Evolutionary conservation across 169 alveolate species (phyloP).

Genomic region (Cystoisospora suis): DNA sequence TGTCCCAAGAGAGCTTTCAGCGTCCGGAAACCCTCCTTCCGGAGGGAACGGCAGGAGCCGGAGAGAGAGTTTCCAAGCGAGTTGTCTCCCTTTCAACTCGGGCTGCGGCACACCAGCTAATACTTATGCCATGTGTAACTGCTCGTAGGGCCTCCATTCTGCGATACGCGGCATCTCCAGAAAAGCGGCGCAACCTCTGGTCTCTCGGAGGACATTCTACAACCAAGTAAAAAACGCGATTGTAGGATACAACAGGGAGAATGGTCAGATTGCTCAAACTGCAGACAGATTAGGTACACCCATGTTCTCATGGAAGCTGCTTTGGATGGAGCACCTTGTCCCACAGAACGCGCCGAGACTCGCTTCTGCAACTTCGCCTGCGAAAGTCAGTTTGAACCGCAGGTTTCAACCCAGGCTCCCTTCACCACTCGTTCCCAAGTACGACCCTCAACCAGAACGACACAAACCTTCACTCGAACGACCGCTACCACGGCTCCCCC

Average conservation of each 20-base stretch:
- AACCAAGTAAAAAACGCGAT: background rate
- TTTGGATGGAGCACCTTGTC: background rate
- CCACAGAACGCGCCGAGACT: background rate
- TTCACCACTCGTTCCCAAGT: background rate
- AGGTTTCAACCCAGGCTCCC: background rate
- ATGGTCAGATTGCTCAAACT: conserved; percentile 23
- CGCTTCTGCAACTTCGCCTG: conserved; percentile 14
- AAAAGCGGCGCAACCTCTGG: background rate
- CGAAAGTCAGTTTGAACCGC: background rate
- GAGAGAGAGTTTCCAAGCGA: no score
- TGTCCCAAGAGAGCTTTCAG: no score
- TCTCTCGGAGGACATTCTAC: conserved; percentile 5
- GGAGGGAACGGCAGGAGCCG: no score
- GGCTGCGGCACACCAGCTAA: no score
- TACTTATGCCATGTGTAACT: no score
- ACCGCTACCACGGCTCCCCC: background rate
- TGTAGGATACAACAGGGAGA: background rate
- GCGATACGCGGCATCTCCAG: background rate
- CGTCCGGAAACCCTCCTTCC: no score
- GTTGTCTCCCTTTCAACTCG: no score
- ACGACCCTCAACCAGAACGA: background rate
- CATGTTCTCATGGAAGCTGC: conserved; percentile 12
- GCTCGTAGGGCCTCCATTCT: conserved; percentile 11
- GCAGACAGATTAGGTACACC: conserved; percentile 31
- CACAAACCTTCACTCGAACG: background rate